phyloP scores from a whole-genome alignment of 768 basidiomycete species.

The Serendipita sp. region DNA sequence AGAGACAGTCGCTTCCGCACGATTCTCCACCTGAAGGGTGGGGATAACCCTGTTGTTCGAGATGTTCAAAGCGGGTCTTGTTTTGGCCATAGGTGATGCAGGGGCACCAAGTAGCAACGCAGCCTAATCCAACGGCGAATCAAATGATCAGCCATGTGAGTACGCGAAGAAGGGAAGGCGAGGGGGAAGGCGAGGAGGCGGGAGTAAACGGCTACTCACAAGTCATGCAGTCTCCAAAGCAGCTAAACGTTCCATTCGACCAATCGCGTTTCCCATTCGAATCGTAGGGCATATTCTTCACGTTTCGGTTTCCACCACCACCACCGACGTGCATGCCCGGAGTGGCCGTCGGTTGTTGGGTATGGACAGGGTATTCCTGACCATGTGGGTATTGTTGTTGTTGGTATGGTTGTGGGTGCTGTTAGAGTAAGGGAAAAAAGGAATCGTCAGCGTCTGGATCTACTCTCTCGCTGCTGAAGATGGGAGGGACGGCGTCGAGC shows the following conservation, averaged over 20 bases:
- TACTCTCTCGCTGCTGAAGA: too few relatives aligned
- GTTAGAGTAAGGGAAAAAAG: background rate
- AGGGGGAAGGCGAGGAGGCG: background rate
- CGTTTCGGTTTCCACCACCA: conserved; percentile 18
- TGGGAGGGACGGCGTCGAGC: too few relatives aligned
- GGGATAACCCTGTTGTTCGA: conserved; percentile 22
- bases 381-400: too few relatives aligned
- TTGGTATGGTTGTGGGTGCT: too few relatives aligned
- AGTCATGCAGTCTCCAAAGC: conserved; percentile 15
- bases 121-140: conserved; percentile 15
- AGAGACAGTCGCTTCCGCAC: conserved; percentile 24
- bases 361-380: background rate
- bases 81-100: conserved; percentile 27
- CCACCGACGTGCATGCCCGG: conserved; percentile 12
- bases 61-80: conserved; percentile 27
- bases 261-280: conserved; percentile 20
- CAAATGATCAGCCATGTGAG: background rate
- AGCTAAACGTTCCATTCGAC: conserved; percentile 17
- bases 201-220: conserved; percentile 13
- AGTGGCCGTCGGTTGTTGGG: conserved; percentile 11
- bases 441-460: too few relatives aligned
- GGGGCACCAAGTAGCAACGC: conserved; percentile 26
- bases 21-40: conserved; percentile 24
- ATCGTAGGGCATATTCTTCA: conserved; percentile 15
- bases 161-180: background rate